Base-by-base conservation (phyloP, 2,329 filamentous ascomycete species). In the Aspergillus proliferans region DNA sequence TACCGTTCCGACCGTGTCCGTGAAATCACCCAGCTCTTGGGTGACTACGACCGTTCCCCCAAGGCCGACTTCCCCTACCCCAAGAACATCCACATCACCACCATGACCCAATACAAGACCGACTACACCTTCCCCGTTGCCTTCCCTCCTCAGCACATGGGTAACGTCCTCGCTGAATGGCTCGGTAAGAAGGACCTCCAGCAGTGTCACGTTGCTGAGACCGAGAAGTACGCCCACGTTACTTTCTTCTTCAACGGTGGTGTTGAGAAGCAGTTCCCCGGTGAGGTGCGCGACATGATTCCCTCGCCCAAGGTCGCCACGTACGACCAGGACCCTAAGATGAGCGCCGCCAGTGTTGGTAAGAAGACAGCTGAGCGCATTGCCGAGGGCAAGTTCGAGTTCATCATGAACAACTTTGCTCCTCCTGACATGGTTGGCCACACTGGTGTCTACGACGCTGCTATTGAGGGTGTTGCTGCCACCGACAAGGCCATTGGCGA, bases 221-320 rank as follows among this genome's bases (percentile, higher is more conserved):
- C 93, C 2, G 93, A 98, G 74, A 98, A 98, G 79, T 98, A 98
- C 72, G 93, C 93, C 33, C 93, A 98, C 76, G 93, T 98, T 56
- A 97, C 93, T 49, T 97, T 97, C 82, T 97, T 97, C 82, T 97
- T 97, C 85, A 98, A 98, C 76, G 93, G 93, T 50, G 93, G 93
- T 66, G 88, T 95, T 47, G 93, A 98, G 77, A 95, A 96, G 78
- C 87, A 88, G 55, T 98, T 96, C 74, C 84, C 87, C 47, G 85
- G 90, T 43, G 93, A 98, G 76, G 84, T 85, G 54, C 88, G 93
- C 58, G 93, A 98, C 64, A 87, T 95, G 78, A 91, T 98, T 42
- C 85, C 90, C 45, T 95, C 89, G 44, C 95, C 95, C 71, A 92
- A 86, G 79, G 93, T 98, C 33, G 80, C 93, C 21, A 98, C 93